Evolutionary conservation across 2,329 filamentous ascomycete genomes (phyloP).

Genomic region (Penicillium sp.): DNA sequence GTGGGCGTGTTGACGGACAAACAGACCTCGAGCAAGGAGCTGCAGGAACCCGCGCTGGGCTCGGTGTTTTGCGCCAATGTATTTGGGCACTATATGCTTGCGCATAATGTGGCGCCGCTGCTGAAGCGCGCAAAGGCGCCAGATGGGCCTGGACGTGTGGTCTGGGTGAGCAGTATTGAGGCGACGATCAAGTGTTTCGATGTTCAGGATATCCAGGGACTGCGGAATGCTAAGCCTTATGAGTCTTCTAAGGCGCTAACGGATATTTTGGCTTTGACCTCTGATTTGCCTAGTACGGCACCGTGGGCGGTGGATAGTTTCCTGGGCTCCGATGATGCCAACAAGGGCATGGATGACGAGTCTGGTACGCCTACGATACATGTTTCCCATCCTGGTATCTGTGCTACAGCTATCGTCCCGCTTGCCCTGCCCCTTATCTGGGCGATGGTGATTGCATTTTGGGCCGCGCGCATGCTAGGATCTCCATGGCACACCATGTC

Average conservation of each 20-base stretch:
- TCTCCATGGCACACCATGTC: conserved; percentile 83
- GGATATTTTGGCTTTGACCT: conserved; percentile 77
- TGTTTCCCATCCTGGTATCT: conserved; percentile 82
- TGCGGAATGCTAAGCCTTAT: conserved; percentile 67
- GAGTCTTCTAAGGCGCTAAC: conserved; percentile 86
- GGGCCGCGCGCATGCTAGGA: conserved; percentile 72
- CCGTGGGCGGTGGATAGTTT: conserved; percentile 57
- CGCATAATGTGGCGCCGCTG: conserved; percentile 75
- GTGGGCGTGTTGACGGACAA: conserved; percentile 55
- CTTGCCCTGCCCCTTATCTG: conserved; percentile 69
- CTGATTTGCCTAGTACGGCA: conserved; percentile 63
- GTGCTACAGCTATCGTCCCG: conserved; percentile 77
- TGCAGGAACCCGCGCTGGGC: conserved; percentile 64
- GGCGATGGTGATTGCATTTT: conserved; percentile 67
- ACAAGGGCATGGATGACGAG: conserved; percentile 7
- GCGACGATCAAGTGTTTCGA: conserved; percentile 60
- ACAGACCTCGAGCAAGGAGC: conserved; percentile 41
- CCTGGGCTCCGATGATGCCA: conserved; percentile 32
- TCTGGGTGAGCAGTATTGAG: conserved; percentile 88
- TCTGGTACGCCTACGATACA: conserved; percentile 60
- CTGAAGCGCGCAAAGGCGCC: conserved; percentile 54
- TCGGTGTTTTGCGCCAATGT: conserved; percentile 88
- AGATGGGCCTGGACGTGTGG: conserved; percentile 61
- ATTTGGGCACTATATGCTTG: conserved; percentile 91
- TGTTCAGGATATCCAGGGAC: conserved; percentile 72